Conservation (phyloP, 345 rosid genomes). For the Lepidium aucheri region DNA sequence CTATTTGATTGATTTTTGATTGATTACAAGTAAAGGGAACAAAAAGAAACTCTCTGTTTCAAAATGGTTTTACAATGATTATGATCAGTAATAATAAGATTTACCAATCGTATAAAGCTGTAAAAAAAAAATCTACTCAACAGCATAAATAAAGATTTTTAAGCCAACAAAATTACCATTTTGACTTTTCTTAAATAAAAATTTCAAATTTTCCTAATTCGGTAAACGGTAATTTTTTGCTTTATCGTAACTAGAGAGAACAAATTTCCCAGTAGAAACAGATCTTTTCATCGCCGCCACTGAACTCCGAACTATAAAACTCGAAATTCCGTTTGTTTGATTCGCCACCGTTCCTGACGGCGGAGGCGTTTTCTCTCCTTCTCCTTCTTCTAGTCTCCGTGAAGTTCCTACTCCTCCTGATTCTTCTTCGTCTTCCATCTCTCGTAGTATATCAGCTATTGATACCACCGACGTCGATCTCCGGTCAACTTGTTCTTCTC, state of each 20-base stretch:
- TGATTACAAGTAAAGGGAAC: not conserved
- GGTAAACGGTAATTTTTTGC: conserved; percentile 33
- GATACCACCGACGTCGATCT: conserved; percentile 44
- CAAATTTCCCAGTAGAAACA: conserved; percentile 49
- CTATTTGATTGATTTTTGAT: no score
- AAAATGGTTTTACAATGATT: not conserved
- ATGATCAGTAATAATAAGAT: not conserved
- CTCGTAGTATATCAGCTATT: conserved; percentile 39
- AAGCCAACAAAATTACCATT: not conserved
- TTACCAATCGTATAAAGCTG: not conserved
- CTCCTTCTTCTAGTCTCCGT: conserved; percentile 4
- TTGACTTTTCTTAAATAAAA: not conserved
- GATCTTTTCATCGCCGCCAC: conserved; percentile 44
- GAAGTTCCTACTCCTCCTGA: conserved; percentile 20
- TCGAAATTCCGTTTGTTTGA: conserved; percentile 17
- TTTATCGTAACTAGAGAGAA: conserved; percentile 35
- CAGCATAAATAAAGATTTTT: not conserved
- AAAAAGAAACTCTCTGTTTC: not conserved
- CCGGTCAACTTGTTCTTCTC: conserved; percentile 19
- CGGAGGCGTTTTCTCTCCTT: conserved; percentile 24
- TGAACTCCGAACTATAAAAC: conserved; percentile 32
- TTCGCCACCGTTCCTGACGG: not conserved
- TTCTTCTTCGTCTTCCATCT: conserved; percentile 29
- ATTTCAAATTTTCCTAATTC: conserved; percentile 1
- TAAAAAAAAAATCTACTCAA: not conserved